Evolutionary conservation across 768 basidiomycete species (phyloP), one percentile per base, ranked within the genome.

Genomic region (Hirschioporus abietinus): DNA sequence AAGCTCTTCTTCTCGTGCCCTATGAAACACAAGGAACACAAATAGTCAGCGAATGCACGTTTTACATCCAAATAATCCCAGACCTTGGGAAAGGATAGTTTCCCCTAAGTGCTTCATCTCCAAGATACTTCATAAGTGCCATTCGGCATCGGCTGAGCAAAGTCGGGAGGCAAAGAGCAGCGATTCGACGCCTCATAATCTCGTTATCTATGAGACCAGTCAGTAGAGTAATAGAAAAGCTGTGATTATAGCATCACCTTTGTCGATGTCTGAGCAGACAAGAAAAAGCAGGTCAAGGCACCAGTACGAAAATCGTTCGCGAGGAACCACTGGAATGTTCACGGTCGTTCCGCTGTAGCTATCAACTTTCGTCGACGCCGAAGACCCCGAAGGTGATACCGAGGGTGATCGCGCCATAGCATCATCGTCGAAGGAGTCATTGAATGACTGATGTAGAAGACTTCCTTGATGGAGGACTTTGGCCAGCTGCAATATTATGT

Each of bases 281-380:
- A 91, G 73, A 75, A 96, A 95, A 35, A 96, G 74, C 12, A 95
- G 78, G 71, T 96, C 94, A 66, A 96, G 89, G 73, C 92, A 95
- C 94, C 94, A 96, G 78, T 93, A 95, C 7, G 92, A 89, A 74
- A 96, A 96, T 8, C 93, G 83, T 74, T 96, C 95, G 52, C 94
- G 80, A 1, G 90, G 89, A 30, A 90, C 78, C 25, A 86, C 74
- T 17, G 77, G 73, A 0, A 85, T 85, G 10, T 78, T 75, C 52
- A 84, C 84, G 1, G 92, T 93, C 35, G 84, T 88, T 15, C 91
- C 92, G 35, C 82, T 69, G 20, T 77, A 78, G 63, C 76, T 68
- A 42, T 80, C 79, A 63, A 83, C 68, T 58, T 76, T 78, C 67
- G 67, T 64, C 58, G n/a, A 67, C 57, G 34, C 69, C 64, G 36